These are phyloP conservation scores for Lichtheimia corymbifera DNA, from an alignment of 371 early-diverging fungal genomes.

Conservation along the genomic window DNA sequence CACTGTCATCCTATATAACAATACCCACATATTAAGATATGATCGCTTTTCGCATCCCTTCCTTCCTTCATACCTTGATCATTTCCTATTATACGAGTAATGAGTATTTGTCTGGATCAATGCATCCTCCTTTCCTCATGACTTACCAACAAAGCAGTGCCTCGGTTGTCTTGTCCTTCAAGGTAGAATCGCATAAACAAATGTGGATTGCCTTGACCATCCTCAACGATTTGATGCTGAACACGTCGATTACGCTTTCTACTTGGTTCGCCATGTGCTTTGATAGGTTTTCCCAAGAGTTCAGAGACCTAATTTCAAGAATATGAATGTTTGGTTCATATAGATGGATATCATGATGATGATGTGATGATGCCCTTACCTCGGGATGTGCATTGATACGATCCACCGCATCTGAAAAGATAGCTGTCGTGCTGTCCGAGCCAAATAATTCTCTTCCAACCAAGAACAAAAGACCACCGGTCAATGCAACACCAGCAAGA, in stretches of 20 bases:
- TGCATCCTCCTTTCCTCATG: background rate
- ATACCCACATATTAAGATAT: background rate
- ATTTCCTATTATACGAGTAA: constrained; percentile 25
- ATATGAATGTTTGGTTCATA: background rate
- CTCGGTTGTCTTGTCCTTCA: constrained; percentile 48
- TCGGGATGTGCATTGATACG: constrained; percentile 33
- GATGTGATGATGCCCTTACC: background rate
- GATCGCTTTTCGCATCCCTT: no score
- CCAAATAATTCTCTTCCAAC: constrained; percentile 41
- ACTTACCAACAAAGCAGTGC: constrained; percentile 34
- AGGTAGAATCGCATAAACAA: constrained; percentile 54
- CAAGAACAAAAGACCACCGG: constrained; percentile 36
- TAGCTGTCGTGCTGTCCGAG: constrained; percentile 38
- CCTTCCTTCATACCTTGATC: constrained; percentile 31
- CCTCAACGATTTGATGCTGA: constrained; percentile 43
- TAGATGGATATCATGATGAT: background rate
- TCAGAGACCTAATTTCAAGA: constrained; percentile 13
- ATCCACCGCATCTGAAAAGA: constrained; percentile 49
- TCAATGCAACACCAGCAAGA: constrained; percentile 35
- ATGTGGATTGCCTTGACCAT: constrained; percentile 42
- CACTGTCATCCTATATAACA: constrained; percentile 26
- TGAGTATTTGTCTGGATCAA: background rate
- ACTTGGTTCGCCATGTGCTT: constrained; percentile 49
- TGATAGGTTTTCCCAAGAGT: constrained; percentile 38
- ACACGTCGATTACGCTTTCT: constrained; percentile 44